Evolutionary conservation across 495 filamentous ascomycete genomes (phyloP).

Genomic region (Rusavskia elegans): DNA sequence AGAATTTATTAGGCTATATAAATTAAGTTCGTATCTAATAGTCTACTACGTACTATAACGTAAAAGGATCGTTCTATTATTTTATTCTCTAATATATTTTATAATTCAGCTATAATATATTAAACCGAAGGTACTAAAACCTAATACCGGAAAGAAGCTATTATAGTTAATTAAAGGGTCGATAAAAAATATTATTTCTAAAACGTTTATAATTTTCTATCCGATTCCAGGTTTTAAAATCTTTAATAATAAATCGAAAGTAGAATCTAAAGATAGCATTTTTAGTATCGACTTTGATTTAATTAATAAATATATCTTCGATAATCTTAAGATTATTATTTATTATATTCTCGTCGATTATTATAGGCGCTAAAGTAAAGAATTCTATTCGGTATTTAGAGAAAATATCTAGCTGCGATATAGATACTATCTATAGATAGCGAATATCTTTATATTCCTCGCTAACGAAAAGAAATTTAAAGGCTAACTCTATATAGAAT

Average conservation of each 20-base stretch:
- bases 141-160: background rate
- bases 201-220: conserved; percentile 1
- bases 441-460: background rate
- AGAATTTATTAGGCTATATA: background rate
- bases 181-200: conserved; percentile 1
- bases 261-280: background rate
- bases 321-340: background rate
- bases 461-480: background rate
- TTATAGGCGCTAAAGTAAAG: background rate
- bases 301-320: background rate
- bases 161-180: background rate
- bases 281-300: conserved; percentile 1
- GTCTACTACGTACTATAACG: background rate
- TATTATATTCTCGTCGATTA: background rate
- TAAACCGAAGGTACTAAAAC: no score
- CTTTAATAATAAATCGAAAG: no score
- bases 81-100: background rate
- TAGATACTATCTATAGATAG: no score
- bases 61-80: background rate
- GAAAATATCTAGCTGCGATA: no score
- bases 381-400: no score
- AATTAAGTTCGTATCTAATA: background rate
- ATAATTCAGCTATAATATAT: background rate
- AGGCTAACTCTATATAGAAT: no score
- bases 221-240: background rate